Evolutionary conservation across 2,329 filamentous ascomycete genomes (phyloP).

Genomic region (Arthroderma sp.): DNA sequence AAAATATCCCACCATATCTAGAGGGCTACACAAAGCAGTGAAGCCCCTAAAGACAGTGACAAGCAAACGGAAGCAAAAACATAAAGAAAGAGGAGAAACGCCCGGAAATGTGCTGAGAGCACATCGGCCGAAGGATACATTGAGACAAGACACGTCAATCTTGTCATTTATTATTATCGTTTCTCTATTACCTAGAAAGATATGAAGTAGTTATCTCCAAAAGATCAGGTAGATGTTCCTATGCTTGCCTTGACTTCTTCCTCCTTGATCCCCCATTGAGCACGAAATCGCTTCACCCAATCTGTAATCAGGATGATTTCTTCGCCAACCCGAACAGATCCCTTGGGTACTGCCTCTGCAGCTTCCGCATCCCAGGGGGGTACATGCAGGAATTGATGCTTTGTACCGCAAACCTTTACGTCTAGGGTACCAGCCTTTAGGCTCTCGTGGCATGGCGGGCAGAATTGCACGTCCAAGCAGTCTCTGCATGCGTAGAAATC

Average conservation of each 20-base stretch:
- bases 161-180: neutral
- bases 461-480: slow-evolving; percentile 20
- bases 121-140: too few relatives aligned
- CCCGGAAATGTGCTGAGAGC: neutral
- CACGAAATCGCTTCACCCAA: slow-evolving; percentile 17
- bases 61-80: too few relatives aligned
- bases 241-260: neutral
- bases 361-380: slow-evolving; percentile 17
- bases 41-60: too few relatives aligned
- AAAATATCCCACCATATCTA: too few relatives aligned
- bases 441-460: slow-evolving; percentile 15
- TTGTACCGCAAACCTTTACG: slow-evolving; percentile 17
- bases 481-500: slow-evolving; percentile 22
- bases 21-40: too few relatives aligned
- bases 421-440: slow-evolving; percentile 19
- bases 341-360: slow-evolving; percentile 14
- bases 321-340: slow-evolving; percentile 17
- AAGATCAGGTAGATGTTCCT: neutral
- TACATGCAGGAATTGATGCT: slow-evolving; percentile 19
- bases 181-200: neutral
- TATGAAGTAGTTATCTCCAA: neutral
- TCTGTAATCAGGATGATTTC: slow-evolving; percentile 16
- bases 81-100: neutral
- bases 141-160: too few relatives aligned
- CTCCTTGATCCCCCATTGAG: slow-evolving; percentile 12